These are phyloP conservation scores for Oryza punctata DNA, from an alignment of 176 grass and related monocot genomes.

Conservation along the genomic window DNA sequence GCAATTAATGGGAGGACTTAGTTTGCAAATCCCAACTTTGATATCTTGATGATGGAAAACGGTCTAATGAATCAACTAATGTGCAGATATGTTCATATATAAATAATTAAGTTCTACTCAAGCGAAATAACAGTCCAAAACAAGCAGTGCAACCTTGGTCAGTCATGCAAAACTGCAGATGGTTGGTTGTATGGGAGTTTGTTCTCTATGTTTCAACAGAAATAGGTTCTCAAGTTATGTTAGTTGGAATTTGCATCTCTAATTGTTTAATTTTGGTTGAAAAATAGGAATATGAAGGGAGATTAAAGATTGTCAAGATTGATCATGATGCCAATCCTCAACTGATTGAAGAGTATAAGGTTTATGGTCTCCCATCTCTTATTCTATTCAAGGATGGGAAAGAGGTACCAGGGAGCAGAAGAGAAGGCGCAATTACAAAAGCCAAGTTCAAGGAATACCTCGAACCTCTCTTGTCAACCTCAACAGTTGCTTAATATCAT, in stretches of 20 bases:
- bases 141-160: background rate
- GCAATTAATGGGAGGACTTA: background rate
- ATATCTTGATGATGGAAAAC: background rate
- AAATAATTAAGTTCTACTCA: background rate
- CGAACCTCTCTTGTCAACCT: slow-evolving; percentile 49
- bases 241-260: background rate
- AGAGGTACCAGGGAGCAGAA: slow-evolving; percentile 81
- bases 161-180: background rate
- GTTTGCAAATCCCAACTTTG: background rate
- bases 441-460: slow-evolving; percentile 85
- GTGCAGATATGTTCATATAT: background rate
- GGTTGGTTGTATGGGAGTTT: background rate
- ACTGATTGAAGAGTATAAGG: slow-evolving; percentile 81
- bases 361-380: slow-evolving; percentile 77
- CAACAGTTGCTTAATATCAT: slow-evolving; percentile 45
- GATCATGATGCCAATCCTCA: slow-evolving; percentile 84
- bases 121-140: background rate
- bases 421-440: slow-evolving; percentile 87
- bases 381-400: slow-evolving; percentile 90
- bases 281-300: slow-evolving; percentile 72
- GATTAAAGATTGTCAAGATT: slow-evolving; percentile 85
- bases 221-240: background rate
- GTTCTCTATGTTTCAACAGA: background rate
- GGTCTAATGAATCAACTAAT: background rate
- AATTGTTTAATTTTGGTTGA: slow-evolving; percentile 26